Evolutionary conservation across 129 eudicot genomes (phyloP), one percentile per base, ranked within the genome.

Genomic region (Heracleum sosnowskyi): DNA sequence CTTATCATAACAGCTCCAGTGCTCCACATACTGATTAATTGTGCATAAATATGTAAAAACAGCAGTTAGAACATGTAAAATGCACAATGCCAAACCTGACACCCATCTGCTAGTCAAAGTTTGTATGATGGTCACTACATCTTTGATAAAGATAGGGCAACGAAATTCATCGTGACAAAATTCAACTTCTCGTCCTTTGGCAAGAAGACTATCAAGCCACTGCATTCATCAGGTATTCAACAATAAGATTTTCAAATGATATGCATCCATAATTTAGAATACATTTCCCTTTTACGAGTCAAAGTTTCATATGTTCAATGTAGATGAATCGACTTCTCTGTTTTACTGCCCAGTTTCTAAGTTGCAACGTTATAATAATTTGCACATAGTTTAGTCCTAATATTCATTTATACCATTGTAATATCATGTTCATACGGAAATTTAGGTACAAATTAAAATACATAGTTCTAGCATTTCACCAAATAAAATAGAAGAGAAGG

Each of bases 171-270:
- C 97, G 72, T 84, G 82, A 62, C 91, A 91, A 87, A 91, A 91
- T 20, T 86, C 75, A 36, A 85, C 82, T 76, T 81, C 82, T 57
- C 87, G 87, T 75, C 93, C 96, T 84, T 91, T 88, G n/a, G 92
- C 84, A 49, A 94, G 93, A 57, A 88, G 92, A 77, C 90, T 79
- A 87, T 94, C 93, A 77, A 91, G 90, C 97, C 98, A 94, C 98
- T 91, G 96, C 77, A 81, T 41, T 69, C 76, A 41, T 39, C 24
- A 82, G 57, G 55, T 35, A 68, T 17, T 41, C 33, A 71, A 11
- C 33, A 5, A 10, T 71, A 7, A 71, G 33, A 40, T 3, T 39
- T 70, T 40, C 47, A 37, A 11, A 37, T 22, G 34, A 22, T 40
- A 37, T 20, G 0, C 31, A 33, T 9, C 11, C 51, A 71, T 1